Evolutionary conservation across 192 early-diverging fungal genomes (phyloP).

Genomic region (Umbelopsis vinacea): DNA sequence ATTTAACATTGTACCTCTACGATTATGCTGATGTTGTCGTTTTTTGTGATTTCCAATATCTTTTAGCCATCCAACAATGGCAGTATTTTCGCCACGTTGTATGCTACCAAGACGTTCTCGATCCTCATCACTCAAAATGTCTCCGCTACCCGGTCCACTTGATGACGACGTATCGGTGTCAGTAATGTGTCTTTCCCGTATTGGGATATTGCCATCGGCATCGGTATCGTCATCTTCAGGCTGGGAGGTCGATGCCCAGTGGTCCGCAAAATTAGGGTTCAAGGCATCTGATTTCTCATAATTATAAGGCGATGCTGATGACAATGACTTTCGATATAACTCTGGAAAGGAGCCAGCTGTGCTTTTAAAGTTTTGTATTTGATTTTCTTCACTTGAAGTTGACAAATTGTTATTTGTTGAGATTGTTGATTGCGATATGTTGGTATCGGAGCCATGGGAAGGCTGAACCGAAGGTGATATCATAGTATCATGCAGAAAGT

Average conservation of each 20-base stretch:
- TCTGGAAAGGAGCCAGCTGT: not conserved
- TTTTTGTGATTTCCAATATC: not conserved
- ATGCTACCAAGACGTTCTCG: conserved; percentile 10
- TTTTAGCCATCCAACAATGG: conserved; percentile 11
- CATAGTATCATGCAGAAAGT: not conserved
- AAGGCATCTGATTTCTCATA: not conserved
- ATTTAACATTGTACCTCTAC: not conserved
- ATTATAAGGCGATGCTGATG: not conserved
- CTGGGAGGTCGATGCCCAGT: not conserved
- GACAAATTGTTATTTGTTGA: not conserved
- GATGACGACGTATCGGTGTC: not conserved
- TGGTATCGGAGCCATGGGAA: not conserved
- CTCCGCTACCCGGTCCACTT: conserved; percentile 8
- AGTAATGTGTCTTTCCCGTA: not conserved
- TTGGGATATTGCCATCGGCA: not conserved
- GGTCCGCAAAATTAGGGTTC: not conserved
- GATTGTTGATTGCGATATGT: not conserved
- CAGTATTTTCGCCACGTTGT: conserved; percentile 6
- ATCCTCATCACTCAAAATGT: conserved; percentile 12
- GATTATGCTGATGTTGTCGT: not conserved
- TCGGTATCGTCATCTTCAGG: not conserved
- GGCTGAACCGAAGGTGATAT: not conserved
- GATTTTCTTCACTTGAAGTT: not conserved
- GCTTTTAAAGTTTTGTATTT: not conserved
- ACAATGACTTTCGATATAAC: not conserved